Evolutionary conservation across 148 eudicot species (phyloP), one percentile per base, ranked within the genome.

Genomic region (Camellia sinensis): DNA sequence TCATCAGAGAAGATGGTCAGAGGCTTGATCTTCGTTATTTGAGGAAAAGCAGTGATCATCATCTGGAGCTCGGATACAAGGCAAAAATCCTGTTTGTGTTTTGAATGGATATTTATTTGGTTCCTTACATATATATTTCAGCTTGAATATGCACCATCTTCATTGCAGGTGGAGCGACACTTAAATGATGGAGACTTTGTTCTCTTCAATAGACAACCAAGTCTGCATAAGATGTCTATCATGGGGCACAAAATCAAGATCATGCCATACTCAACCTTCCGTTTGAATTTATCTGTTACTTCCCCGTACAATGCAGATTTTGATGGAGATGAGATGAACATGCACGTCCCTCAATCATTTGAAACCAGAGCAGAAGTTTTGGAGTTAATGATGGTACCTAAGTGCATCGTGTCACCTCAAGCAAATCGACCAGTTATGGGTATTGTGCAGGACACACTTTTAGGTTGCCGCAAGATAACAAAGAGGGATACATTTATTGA

Each of bases 281-380:
- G 99, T 37, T 75, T 96, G 80, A 96, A 96, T 74, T 80, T 96
- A 74, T 96, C 99, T 57, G 99, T 96, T 29, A 96, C 99, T 50
- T 96, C 99, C 44, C 99, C 99, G 0, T 96, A 96, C 80, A 96
- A 96, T 90, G 99, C 99, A 82, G 99, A 96, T 91, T 96, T 96
- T 82, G 99, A 96, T 86, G 99, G 99, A 71, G 99, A 96, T 88
- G 99, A 96, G 82, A 96, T 96, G 99, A 96, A 96, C 82, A 96
- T 96, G 99, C 99, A 96, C 65, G 99, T 96, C 64, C 99, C 99
- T 22, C 99, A 96, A 82, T 96, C 99, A 65, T 96, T 96, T 84
- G 99, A 96, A 87, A 92, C 99, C 29, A 91, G 99, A 79, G 99
- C 99, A 72, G 99, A 96, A 84, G 99, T 96, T 79, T 85, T 91